Percentiles rank a stretch among this genome's conserved stretches.
phyloP scores from a whole-genome alignment of 345 rosid genomes.

The Capsella bursapastoris region DNA sequence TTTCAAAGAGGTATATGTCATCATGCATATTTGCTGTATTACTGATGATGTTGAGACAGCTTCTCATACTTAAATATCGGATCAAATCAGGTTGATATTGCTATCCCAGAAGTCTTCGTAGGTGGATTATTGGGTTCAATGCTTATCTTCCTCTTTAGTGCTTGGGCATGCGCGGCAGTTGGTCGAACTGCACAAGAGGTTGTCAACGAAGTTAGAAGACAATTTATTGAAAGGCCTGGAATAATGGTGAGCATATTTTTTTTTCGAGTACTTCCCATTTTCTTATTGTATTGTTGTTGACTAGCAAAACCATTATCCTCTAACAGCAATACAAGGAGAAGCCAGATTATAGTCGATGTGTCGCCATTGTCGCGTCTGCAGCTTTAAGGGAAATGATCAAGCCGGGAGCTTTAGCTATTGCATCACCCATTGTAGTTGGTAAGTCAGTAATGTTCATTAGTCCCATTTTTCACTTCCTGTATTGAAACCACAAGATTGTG shows the following conservation, averaged over 20 bases:
- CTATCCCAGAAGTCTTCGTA: conserved; percentile 91
- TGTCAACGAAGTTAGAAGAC: conserved; percentile 97
- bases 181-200: conserved; percentile 99
- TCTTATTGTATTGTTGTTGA: conserved; percentile 18
- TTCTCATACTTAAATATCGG: conserved; percentile 22
- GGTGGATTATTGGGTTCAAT: conserved; percentile 97
- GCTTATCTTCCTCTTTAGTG: conserved; percentile 96
- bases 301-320: conserved; percentile 21
- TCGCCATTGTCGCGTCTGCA: conserved; percentile 95
- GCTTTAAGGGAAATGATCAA: conserved; percentile 97
- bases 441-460: conserved; percentile 32
- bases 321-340: conserved; percentile 91
- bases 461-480: not conserved
- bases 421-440: conserved; percentile 89
- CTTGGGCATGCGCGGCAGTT: conserved; percentile 96
- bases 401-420: conserved; percentile 94
- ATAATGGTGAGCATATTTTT: conserved; percentile 71
- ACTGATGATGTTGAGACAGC: not conserved
- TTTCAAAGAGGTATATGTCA: conserved; percentile 70
- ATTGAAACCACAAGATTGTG: conserved; percentile 16
- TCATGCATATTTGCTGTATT: conserved; percentile 20
- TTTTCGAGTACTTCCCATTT: not conserved
- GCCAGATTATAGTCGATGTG: conserved; percentile 98
- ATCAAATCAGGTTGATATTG: conserved; percentile 85
- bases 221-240: conserved; percentile 98